Evolutionary conservation across 768 basidiomycete genomes (phyloP).

Genomic region (Hysterangium stoloniferum): DNA sequence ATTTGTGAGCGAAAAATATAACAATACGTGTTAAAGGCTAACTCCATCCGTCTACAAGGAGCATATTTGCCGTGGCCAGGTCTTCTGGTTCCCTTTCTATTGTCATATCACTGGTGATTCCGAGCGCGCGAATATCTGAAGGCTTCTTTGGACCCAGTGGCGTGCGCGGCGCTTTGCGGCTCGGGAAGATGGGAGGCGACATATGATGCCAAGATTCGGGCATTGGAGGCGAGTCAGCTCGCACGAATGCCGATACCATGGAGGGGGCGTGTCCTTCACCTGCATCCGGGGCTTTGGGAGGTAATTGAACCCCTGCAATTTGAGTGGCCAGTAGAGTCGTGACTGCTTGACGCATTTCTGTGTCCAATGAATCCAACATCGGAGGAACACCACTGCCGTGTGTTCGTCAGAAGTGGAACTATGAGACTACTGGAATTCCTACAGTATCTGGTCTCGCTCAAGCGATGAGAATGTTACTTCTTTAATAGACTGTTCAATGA

Average conservation of each 20-base stretch:
- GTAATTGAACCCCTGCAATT: constrained; percentile 14
- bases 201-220: constrained; percentile 18
- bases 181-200: constrained; percentile 45
- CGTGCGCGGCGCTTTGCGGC: constrained; percentile 11
- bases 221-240: constrained; percentile 21
- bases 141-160: constrained; percentile 14
- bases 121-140: constrained; percentile 23
- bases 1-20: no score
- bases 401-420: no score
- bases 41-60: constrained; percentile 62
- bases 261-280: constrained; percentile 9
- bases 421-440: no score
- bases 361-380: constrained; percentile 23
- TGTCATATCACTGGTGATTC: constrained; percentile 20
- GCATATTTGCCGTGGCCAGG: constrained; percentile 42
- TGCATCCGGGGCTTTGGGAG: constrained; percentile 13
- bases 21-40: constrained; percentile 22
- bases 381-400: constrained; percentile 28
- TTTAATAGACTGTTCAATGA: constrained; percentile 25
- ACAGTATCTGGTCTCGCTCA: constrained; percentile 35
- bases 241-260: constrained; percentile 25
- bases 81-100: constrained; percentile 36
- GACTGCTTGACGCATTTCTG: constrained; percentile 19
- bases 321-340: constrained; percentile 24
- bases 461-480: constrained; percentile 22